Percentiles rank a stretch among this genome's conserved stretches.
Conservation (phyloP, 805 yeast species). For the Ascoidea rubescens region DNA sequence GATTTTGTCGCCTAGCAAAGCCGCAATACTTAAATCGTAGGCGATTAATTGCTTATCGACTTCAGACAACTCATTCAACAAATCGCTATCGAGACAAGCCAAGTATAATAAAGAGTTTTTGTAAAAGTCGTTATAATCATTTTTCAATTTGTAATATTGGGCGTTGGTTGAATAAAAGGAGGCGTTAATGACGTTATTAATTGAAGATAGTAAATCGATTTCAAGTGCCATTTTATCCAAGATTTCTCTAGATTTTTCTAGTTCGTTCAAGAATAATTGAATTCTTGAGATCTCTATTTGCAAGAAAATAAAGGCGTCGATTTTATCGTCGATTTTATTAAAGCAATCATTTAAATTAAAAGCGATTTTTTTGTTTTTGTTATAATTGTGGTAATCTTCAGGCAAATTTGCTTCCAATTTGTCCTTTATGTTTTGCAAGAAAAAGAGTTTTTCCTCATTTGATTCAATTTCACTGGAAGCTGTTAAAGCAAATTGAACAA, state of each 20-base stretch:
- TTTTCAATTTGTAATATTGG: conserved; percentile 56
- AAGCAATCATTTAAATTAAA: conserved; percentile 8
- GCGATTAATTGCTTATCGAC: conserved; percentile 37
- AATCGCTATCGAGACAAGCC: conserved; percentile 45
- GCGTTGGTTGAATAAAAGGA: conserved; percentile 74
- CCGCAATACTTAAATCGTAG: conserved; percentile 72
- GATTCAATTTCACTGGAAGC: conserved; percentile 32
- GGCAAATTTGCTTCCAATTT: conserved; percentile 25
- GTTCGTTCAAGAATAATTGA: conserved; percentile 39
- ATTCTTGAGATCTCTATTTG: conserved; percentile 64
- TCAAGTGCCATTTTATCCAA: conserved; percentile 46
- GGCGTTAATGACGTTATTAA: conserved; percentile 58
- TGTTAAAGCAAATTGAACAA: conserved; percentile 57
- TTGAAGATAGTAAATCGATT: conserved; percentile 41
- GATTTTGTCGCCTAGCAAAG: conserved; percentile 79
- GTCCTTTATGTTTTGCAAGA: conserved; percentile 28
- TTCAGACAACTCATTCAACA: conserved; percentile 24
- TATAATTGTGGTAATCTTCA: conserved; percentile 20
- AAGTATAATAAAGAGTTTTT: conserved; percentile 69
- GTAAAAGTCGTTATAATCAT: conserved; percentile 73
- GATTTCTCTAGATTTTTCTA: conserved; percentile 49
- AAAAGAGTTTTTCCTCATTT: conserved; percentile 34
- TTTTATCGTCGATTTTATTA: conserved; percentile 8
- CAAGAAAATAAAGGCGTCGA: conserved; percentile 8
- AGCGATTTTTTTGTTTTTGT: conserved; percentile 15